A percentile compares a stretch with the other conserved stretches of the same genome.
These are phyloP conservation scores for Pyrenophora tritici-repentis DNA, from an alignment of 2,329 filamentous ascomycete species.

Conservation along the genomic window DNA sequence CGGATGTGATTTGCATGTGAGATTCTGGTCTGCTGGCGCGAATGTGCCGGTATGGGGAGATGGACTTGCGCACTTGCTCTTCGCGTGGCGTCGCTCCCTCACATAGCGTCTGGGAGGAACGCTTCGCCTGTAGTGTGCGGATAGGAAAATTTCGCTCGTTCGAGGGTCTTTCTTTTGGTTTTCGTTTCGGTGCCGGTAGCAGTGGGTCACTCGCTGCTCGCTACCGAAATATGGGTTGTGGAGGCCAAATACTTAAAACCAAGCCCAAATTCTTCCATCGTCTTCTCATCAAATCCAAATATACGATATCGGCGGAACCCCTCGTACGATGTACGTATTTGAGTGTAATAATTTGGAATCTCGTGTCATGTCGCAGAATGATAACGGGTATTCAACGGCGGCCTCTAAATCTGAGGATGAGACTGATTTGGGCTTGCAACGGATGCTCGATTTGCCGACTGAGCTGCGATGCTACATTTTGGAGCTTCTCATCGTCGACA, in stretches of 20 bases:
- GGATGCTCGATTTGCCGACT: not conserved
- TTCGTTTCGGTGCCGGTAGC: not conserved
- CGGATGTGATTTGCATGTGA: no score
- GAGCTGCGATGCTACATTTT: slow-evolving; percentile 1
- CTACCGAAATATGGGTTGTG: not conserved
- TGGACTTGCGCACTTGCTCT: no score
- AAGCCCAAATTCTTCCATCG: not conserved
- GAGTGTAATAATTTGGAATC: not conserved
- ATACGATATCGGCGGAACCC: not conserved
- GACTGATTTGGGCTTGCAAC: not conserved
- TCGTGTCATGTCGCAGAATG: not conserved
- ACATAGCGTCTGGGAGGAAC: no score
- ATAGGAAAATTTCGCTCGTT: no score
- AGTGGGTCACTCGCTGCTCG: not conserved
- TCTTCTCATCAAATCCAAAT: not conserved
- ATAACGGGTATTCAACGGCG: not conserved
- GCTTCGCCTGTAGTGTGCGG: no score
- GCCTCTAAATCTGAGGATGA: not conserved
- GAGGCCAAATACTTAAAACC: not conserved
- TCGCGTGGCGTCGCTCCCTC: no score
- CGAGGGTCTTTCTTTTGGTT: no score
- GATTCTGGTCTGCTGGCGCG: no score
- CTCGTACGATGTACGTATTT: not conserved
- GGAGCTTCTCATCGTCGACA: not conserved
- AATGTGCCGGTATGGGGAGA: no score